These are phyloP conservation scores for Colletotrichum sojae DNA, from an alignment of 2,329 filamentous ascomycete genomes.

Conservation along the genomic window DNA sequence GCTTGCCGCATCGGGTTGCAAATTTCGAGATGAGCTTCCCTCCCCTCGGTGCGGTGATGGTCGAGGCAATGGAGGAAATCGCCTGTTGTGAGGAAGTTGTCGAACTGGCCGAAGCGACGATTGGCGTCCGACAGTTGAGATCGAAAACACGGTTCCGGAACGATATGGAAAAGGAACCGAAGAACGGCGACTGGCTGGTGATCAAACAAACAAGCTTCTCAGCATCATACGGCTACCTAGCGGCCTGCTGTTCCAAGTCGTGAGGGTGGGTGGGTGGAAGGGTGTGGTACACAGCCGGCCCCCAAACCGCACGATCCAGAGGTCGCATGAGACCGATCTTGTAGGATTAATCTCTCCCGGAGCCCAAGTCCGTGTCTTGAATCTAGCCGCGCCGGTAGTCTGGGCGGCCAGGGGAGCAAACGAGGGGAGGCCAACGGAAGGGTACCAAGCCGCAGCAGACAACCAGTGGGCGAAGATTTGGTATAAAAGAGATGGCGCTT, in stretches of 20 bases:
- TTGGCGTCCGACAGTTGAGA: too few species aligned
- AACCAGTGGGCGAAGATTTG: not conserved
- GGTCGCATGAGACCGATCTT: constrained; percentile 20
- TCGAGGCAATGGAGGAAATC: not conserved
- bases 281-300: constrained; percentile 24
- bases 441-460: not conserved
- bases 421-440: not conserved
- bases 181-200: not conserved
- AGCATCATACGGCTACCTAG: constrained; percentile 8
- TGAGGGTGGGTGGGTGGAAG: not conserved
- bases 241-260: not conserved
- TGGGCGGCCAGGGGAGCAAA: not conserved
- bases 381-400: not conserved
- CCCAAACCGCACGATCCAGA: constrained; percentile 17
- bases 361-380: not conserved
- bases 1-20: constrained; percentile 10
- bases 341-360: constrained; percentile 5
- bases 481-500: constrained; percentile 13
- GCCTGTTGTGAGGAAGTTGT: too few species aligned
- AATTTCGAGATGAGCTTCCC: constrained; percentile 4
- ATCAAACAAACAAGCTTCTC: constrained; percentile 4
- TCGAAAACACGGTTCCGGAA: too few species aligned
- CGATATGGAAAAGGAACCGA: not conserved
- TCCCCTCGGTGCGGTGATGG: not conserved
- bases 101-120: too few species aligned